Evolutionary conservation across 2,329 filamentous ascomycete species (phyloP).

Genomic region (Colletotrichum australisinense): DNA sequence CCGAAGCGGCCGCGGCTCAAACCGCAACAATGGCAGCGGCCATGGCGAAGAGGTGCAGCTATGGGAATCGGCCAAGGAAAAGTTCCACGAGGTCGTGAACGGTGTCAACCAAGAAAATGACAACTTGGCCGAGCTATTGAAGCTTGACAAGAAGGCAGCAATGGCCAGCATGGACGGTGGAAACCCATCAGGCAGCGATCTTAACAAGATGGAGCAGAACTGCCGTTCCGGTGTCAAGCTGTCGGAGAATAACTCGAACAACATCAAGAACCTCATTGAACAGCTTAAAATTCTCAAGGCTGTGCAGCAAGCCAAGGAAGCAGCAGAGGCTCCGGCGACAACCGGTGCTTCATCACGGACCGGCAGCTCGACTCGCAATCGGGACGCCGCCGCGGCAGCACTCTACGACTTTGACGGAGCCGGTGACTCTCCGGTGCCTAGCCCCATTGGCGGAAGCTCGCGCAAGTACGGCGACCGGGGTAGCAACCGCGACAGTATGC

Average conservation of each 20-base stretch:
- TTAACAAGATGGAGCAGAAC: conserved; percentile 56
- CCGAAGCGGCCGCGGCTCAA: conserved; percentile 56
- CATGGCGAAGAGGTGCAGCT: conserved; percentile 57
- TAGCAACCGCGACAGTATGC: conserved; percentile 63
- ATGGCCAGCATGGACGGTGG: conserved; percentile 50
- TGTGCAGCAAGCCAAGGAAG: conserved; percentile 56
- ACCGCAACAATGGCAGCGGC: conserved; percentile 55
- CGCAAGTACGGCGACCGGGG: conserved; percentile 47
- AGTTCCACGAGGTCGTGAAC: conserved; percentile 52
- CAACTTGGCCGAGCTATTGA: conserved; percentile 51
- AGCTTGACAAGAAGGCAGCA: conserved; percentile 54
- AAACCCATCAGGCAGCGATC: conserved; percentile 38
- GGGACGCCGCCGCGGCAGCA: conserved; percentile 44
- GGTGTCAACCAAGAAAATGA: conserved; percentile 56
- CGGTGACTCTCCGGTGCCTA: conserved; percentile 58
- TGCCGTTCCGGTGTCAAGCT: conserved; percentile 55
- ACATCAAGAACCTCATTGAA: conserved; percentile 52
- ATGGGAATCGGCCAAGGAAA: conserved; percentile 54
- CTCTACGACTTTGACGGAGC: conserved; percentile 58
- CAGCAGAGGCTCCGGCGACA: conserved; percentile 43
- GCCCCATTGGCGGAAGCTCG: conserved; percentile 48
- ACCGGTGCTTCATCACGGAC: conserved; percentile 32
- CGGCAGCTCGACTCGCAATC: conserved; percentile 33
- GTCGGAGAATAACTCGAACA: conserved; percentile 51
- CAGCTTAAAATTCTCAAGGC: conserved; percentile 56